Base-by-base conservation (phyloP, 805 yeast species). In the Cyberlindnera mycetangii region DNA sequence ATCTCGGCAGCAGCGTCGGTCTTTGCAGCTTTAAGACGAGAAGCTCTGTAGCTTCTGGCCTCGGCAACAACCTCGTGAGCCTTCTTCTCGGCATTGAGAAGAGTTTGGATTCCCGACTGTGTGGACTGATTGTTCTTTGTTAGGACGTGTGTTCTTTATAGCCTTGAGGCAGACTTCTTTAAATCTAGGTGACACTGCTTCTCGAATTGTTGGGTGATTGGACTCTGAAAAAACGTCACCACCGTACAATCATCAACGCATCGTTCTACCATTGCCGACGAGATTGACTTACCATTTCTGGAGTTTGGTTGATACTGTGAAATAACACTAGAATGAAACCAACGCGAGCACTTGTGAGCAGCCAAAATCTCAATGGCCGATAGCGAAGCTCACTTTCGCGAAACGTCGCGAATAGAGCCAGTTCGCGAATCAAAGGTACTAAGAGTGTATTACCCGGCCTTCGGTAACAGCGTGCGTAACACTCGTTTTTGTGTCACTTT, bases 41-140 rank as follows among this genome's bases (percentile, higher is more conserved):
- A 83, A 33, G 93, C 77, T 68, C 96, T 88, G 72, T 84, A 89
- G 58, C 83, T 77, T 75, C 98, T 87, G 19, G 99, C 97, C 64
- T 85, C 85, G 59, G 90, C 77, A 50, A 93, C 98, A 52, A 90
- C 86, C 57, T 83, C 90, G 58, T 95, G 97, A n/a, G 99, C 98
- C 60, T 88, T 92, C 70, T 86, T 89, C 72, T 93, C 99, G 51
- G 98, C 95, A 75, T 85, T 45, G 39, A 56, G 54, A 17, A 53
- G 49, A 2, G 59, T 56, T 40, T 53, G 57, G 36, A 58, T 58
- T 11, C 62, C 62, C 42, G 59, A 41, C 39, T 52, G 53, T 28
- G 52, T 49, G 18, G 58, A 52, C 55, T 52, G 28, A 10, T 28
- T 1, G 21, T 5, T 5, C 7, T 9, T n/a, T 21, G 44, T 44